Base-by-base conservation (phyloP, 768 basidiomycete genomes). In the Termitomyces sp. region DNA sequence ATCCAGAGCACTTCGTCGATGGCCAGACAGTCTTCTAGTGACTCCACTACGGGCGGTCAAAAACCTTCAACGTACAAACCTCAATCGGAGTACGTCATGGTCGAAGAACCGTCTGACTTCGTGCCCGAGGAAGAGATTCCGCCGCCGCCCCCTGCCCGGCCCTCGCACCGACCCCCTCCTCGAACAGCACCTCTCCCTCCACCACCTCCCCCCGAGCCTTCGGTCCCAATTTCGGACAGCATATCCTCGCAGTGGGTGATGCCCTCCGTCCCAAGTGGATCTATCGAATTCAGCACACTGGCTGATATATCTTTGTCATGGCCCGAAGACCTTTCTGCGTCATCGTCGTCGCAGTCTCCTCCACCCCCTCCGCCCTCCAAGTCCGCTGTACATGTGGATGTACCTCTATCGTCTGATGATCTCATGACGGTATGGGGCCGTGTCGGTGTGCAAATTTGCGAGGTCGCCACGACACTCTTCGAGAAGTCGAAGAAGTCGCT, bases 401-500 rank as follows among this genome's bases (percentile, higher is more conserved):
- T 68, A 4, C 75, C 74, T 8, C 65, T 83, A 44, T 74, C 82
- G 34, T 58, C 82, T 0, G 91, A 92, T 42, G 87, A 92, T 14
- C 74, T 97, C 50, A 83, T 84, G 62, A 75, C 78, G 2, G 71
- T 92, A 5, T 88, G 88, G 82, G 83, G 83, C 5, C 83, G 85
- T 30, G 84, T 91, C 1, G 95, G 95, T 12, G 82, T 86, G 4
- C 85, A 85, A 57, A 79, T 96, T 3, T 82, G 84, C 65, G 85
- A 91, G 62, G 78, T 82, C 0, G 93, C 94, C 1, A 80, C 82
- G 16, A 72, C 76, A 40, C 68, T 95, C 52, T 82, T 79, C 60
- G 89, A 90, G 36, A 86, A 88, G 63, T 92, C 91, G 39, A 93
- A 88, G 74, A 87, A 83, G 71, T 68, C 79, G 8, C 77, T 93